A percentile compares a stretch with the other conserved stretches of the same genome.
These are phyloP conservation scores for Rubia peregrina DNA, from an alignment of 305 asterid genomes.

Conservation along the genomic window DNA sequence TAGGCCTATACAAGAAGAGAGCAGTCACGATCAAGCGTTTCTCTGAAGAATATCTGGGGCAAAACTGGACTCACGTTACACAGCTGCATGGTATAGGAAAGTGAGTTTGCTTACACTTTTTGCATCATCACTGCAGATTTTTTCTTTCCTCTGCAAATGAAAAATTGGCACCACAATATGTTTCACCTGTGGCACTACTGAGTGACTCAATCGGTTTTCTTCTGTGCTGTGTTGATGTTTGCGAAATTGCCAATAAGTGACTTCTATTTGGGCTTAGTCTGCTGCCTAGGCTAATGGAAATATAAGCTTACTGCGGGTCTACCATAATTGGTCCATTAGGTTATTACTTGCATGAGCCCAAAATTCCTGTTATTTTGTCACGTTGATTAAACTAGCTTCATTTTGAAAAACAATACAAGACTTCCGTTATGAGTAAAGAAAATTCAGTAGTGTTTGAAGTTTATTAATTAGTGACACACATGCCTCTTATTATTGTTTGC, in stretches of 20 bases:
- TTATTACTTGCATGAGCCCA: not conserved
- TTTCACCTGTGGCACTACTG: not conserved
- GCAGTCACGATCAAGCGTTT: slow-evolving; percentile 41
- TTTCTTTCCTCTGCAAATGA: slow-evolving; percentile 4
- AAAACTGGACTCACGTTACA: slow-evolving; percentile 77
- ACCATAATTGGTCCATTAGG: not conserved
- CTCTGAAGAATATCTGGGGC: slow-evolving; percentile 48
- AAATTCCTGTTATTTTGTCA: not conserved
- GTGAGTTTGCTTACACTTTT: slow-evolving; percentile 30
- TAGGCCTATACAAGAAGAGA: slow-evolving; percentile 63
- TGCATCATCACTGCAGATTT: not conserved
- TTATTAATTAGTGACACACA: not conserved
- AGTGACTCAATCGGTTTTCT: not conserved
- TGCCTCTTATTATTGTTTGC: not conserved
- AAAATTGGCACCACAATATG: not conserved
- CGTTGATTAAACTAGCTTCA: not conserved
- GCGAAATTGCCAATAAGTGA: not conserved
- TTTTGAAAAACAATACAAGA: not conserved
- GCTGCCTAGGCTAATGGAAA: not conserved
- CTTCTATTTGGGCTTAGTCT: not conserved
- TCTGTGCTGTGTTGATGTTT: not conserved
- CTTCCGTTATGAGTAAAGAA: not conserved
- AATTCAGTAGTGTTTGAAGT: not conserved
- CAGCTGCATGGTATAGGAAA: slow-evolving; percentile 77
- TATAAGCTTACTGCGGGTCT: not conserved